Evolutionary conservation across 1,284 basidiomycete genomes (phyloP), one percentile per base, ranked within the genome.

Genomic region (Coriolopsis trogii): DNA sequence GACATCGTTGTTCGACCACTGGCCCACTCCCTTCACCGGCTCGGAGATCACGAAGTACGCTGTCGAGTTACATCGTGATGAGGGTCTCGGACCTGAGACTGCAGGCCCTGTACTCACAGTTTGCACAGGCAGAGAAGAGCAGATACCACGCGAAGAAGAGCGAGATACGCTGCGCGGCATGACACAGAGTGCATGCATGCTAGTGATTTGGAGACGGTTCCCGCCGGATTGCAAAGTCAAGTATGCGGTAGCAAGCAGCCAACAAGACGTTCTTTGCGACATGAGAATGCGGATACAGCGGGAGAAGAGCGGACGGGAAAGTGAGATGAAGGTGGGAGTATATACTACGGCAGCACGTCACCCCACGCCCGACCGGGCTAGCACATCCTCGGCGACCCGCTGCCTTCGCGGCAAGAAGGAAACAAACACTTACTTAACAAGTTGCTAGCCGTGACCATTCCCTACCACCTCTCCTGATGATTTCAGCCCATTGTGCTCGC

Each of bases 1-100:
- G 0, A 79, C 68, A 16, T 73, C 75, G 50, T 80, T 81, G 60
- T 86, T 84, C 10, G 70, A 71, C 85, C 87, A 89, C 41, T 79
- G 69, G n/a, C n/a, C n/a, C n/a, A 74, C 70, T 3, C 76, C 71
- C n/a, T 67, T 64, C 4, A 69, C 59, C 4, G 88, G 88, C 36
- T 79, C 70, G 15, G 70, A 73, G 58, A 90, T 73, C 8, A 79
- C 45, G 57, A 89, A 88, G 65, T 87, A 67, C 56, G 59, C 59
- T 64, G 52, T 12, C 24, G n/a, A n/a, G n/a, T n/a, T 20, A 20
- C n/a, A 21, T 3, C 21, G 10, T 21, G n/a, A 18, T 16, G 29
- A 6, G n/a, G 15, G 33, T 34, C 15, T n/a, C 3, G 31, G 15
- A 18, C 6, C 28, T 13, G 13, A 13, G 28, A 30, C 13, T 6